Conservation (phyloP, 163 green algal genomes). For the Volvox carteri region DNA sequence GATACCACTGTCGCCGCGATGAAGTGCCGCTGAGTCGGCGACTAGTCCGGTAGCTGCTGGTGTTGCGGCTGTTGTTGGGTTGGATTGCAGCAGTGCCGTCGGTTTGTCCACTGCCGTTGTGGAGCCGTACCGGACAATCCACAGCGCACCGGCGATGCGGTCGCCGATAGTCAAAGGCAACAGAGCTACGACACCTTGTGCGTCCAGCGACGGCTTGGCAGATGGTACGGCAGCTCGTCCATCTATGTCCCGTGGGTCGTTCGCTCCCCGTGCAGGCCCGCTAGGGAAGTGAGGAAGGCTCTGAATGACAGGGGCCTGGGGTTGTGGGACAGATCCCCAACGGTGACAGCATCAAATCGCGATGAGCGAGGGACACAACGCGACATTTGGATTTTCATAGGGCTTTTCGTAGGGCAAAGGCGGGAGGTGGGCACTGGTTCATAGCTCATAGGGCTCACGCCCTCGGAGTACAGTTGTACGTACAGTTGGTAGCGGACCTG, state of each 20-base stretch:
- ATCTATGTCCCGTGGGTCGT: not conserved
- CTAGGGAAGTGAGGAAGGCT: not conserved
- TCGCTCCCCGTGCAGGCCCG: not conserved
- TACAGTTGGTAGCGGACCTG: too few species aligned
- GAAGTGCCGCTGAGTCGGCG: not conserved
- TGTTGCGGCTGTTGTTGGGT: not conserved
- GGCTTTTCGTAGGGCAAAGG: too few species aligned
- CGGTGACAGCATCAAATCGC: too few species aligned
- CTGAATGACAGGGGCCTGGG: conserved; percentile 9
- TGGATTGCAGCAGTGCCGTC: not conserved
- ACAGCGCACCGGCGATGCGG: conserved; percentile 3
- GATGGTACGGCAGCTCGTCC: not conserved
- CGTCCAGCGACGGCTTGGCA: too few species aligned
- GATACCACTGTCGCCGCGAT: not conserved
- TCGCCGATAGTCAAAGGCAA: not conserved
- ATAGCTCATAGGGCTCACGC: too few species aligned
- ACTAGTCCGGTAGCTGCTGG: not conserved
- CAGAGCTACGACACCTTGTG: not conserved
- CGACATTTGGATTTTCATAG: too few species aligned
- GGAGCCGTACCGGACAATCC: not conserved
- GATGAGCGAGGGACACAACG: too few species aligned
- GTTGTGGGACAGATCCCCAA: too few species aligned
- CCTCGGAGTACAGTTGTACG: too few species aligned
- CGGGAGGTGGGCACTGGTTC: too few species aligned
- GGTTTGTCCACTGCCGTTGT: not conserved